These are phyloP conservation scores for Podospora comata DNA, from an alignment of 495 filamentous ascomycete species.

Conservation along the genomic window DNA sequence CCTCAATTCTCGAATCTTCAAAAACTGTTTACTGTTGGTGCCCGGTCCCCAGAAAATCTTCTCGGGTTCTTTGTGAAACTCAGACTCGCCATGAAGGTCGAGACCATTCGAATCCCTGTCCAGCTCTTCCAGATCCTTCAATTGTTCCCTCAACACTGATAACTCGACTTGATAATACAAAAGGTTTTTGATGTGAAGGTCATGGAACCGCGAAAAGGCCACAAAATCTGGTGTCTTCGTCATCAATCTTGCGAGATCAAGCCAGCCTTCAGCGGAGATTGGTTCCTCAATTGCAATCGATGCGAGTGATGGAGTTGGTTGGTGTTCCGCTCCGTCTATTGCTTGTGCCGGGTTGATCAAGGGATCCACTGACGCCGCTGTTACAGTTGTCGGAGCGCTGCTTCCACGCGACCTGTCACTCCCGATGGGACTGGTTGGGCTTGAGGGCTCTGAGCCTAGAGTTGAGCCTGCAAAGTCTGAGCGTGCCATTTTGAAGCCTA, in stretches of 20 bases:
- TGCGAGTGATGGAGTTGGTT: neutral
- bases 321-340: neutral
- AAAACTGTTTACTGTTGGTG: neutral
- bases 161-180: conserved; percentile 33
- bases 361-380: neutral
- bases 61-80: neutral
- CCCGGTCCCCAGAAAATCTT: too few species aligned
- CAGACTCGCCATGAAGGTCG: neutral
- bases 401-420: neutral
- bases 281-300: neutral
- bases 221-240: conserved; percentile 23
- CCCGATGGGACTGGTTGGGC: neutral
- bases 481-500: neutral
- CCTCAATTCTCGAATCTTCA: neutral
- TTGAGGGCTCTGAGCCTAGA: neutral
- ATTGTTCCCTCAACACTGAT: neutral
- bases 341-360: neutral
- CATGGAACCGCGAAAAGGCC: conserved; percentile 28
- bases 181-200: conserved; percentile 34
- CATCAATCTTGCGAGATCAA: conserved; percentile 27
- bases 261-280: conserved; percentile 24
- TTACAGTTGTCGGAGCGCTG: neutral
- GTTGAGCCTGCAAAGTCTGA: neutral
- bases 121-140: conserved; percentile 10
- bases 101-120: neutral